These are phyloP conservation scores for Sporisorium sorghi DNA, from an alignment of 1,284 basidiomycete genomes.

Conservation along the genomic window DNA sequence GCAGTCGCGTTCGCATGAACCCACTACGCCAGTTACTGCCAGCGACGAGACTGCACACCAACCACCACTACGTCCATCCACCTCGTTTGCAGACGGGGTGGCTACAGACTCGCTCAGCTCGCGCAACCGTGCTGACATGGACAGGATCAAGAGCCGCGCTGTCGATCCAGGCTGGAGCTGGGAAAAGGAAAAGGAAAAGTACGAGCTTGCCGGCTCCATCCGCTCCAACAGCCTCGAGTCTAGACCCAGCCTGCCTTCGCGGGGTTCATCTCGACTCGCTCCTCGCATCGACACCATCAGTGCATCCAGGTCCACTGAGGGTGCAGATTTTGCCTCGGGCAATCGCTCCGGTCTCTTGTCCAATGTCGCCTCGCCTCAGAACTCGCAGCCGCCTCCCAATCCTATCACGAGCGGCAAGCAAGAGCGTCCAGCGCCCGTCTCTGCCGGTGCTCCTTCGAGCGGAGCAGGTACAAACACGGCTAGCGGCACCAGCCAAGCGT, in stretches of 20 bases:
- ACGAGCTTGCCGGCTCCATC: conserved; percentile 29
- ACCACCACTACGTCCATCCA: conserved; percentile 30
- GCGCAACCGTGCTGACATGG: conserved; percentile 49
- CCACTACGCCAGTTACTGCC: neutral
- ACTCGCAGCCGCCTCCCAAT: conserved; percentile 25
- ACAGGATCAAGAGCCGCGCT: conserved; percentile 50
- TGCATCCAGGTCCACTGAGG: conserved; percentile 3
- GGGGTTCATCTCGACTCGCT: conserved; percentile 32
- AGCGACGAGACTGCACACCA: conserved; percentile 10
- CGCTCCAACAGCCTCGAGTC: conserved; percentile 46
- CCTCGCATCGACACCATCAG: conserved; percentile 40
- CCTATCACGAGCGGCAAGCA: conserved; percentile 9
- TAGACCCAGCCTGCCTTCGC: conserved; percentile 35
- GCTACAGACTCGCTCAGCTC: conserved; percentile 13
- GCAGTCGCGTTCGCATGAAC: conserved; percentile 24
- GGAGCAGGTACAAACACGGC: conserved; percentile 3
- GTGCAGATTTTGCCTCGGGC: conserved; percentile 4
- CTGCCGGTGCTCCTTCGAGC: neutral
- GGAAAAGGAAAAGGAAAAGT: conserved; percentile 47
- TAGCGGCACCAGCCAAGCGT: conserved; percentile 10
- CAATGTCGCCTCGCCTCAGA: conserved; percentile 39
- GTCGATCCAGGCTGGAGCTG: conserved; percentile 56
- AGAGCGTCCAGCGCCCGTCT: conserved; percentile 12
- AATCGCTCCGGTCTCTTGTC: conserved; percentile 21
- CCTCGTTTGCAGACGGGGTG: conserved; percentile 27